phyloP scores from a whole-genome alignment of 2,329 filamentous ascomycete species.

The Alternaria sp. region DNA sequence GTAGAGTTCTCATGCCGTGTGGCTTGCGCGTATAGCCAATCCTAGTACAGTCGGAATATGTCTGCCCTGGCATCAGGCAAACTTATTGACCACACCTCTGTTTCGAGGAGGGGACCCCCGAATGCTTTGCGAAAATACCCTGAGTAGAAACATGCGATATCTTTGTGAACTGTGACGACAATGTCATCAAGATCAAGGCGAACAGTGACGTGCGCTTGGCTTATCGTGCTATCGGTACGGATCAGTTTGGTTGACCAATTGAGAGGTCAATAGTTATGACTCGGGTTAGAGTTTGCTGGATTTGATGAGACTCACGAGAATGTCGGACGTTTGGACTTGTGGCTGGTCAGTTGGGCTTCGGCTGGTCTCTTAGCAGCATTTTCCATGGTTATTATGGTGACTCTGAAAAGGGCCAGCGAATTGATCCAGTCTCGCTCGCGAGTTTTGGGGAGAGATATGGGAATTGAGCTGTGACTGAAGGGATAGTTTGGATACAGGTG shows the following conservation, averaged over 20 bases:
- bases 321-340: background rate
- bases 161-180: conserved; percentile 1
- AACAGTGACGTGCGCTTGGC: background rate
- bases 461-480: background rate
- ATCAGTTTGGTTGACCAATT: background rate
- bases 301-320: background rate
- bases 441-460: background rate
- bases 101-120: background rate
- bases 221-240: background rate
- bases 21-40: background rate
- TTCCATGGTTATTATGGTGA: background rate
- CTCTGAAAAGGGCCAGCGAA: background rate
- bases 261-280: background rate
- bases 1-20: background rate
- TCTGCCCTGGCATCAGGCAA: background rate
- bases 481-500: background rate
- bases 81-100: background rate
- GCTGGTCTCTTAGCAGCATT: background rate
- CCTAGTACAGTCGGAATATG: background rate
- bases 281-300: background rate
- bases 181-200: background rate
- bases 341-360: background rate
- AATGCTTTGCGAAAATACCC: background rate
- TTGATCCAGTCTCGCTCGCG: background rate
- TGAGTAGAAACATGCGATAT: background rate